Percentiles rank a stretch among this genome's conserved stretches.
Conservation (phyloP, 2,329 filamentous ascomycete species). For the Beauveria medogensis region DNA sequence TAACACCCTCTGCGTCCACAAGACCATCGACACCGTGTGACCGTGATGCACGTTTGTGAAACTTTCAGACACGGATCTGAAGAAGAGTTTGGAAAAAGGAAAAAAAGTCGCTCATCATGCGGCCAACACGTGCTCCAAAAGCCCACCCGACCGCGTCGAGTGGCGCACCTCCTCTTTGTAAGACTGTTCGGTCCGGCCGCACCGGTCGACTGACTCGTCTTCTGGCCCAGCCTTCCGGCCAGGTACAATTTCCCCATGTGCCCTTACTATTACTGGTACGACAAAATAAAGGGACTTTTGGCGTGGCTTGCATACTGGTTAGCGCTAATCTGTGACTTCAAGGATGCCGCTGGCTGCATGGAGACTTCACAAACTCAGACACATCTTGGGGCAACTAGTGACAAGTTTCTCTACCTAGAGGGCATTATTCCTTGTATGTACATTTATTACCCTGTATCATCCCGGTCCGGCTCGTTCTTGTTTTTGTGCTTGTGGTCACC, state of each 20-base stretch:
- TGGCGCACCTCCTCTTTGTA: slow-evolving; percentile 6
- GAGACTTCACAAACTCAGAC: neutral
- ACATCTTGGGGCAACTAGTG: neutral
- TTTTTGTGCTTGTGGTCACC: too few species aligned
- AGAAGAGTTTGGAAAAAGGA: neutral
- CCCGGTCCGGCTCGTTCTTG: too few species aligned
- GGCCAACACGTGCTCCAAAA: neutral
- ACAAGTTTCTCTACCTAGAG: too few species aligned
- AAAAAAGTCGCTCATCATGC: neutral
- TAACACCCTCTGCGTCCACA: neutral
- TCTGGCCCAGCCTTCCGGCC: neutral
- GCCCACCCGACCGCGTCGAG: neutral
- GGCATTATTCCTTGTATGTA: too few species aligned
- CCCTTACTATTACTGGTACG: neutral
- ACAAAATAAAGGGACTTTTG: neutral
- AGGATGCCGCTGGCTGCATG: neutral
- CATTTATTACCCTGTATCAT: too few species aligned
- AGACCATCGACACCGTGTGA: neutral
- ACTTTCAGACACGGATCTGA: neutral
- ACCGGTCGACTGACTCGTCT: neutral
- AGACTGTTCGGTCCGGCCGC: neutral
- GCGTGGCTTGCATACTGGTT: neutral
- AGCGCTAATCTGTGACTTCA: neutral
- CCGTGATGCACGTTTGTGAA: neutral
- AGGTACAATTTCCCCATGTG: neutral